Base-by-base conservation (phyloP, 495 filamentous ascomycete genomes). In the Penicillium diatomitis region DNA sequence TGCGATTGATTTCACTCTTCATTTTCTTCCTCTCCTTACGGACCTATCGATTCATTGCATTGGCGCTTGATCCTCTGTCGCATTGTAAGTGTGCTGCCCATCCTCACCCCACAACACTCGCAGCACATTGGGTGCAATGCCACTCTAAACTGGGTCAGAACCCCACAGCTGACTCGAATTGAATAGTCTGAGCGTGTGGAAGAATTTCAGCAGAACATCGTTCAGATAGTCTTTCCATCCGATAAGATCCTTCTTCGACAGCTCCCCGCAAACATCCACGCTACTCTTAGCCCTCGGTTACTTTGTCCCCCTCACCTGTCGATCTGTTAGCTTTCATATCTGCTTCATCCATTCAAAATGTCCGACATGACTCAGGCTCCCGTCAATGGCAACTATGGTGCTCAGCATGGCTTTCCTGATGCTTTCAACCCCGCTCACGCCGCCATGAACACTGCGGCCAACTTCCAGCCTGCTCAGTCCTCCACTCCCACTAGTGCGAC, bases 361-460 rank as follows among this genome's bases (percentile, higher is more conserved):
- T 63, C 72, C 63, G 70, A 73, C 52, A 65, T 69, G 48, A 64
- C 62, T 46, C 67, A 71, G 52, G 58, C 60, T 62, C 64, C 69
- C 40, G 58, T 74, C 39, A 75, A 75, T 62, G 72, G 72, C 58
- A 70, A 57, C 58, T 73, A 68, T 56, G 61, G 63, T 49, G 58
- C 61, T 46, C 69, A 71, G 53, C 70, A 70, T 40, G 60, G 53
- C n/a, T 70, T 66, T 52, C 60, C 63, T 29, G 71, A 73, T 9
- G 57, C 66, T 36, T 73, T 64, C 58, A 66, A 66, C 53, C 63
- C 64, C 44, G 53, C 63, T 6, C 62, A 62, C 41, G 57, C 57
- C 41, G 54, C 58, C 47, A 58, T 66, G 57, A 68, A 64, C 57
- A 67, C 52, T 47, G 66, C 62, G 12, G 62, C 69, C 38, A 72